A percentile compares a stretch with the other conserved stretches of the same genome.
Evolutionary conservation across 257 asterid genomes (phyloP).

Genomic region (Agastache rugosa): DNA sequence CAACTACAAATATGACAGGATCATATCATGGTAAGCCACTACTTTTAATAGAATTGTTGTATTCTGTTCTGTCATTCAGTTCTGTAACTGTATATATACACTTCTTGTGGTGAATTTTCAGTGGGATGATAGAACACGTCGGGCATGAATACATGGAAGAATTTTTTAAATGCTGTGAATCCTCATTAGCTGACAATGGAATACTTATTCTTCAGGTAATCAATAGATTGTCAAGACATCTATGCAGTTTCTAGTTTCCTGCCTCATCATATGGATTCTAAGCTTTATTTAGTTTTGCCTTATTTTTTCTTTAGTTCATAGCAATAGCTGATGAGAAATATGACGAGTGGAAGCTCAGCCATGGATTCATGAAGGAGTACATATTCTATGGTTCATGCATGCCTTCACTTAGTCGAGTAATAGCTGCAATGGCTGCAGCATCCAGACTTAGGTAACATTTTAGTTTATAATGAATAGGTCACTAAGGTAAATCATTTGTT

Average conservation of each 20-base stretch:
- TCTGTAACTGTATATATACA: too few relatives aligned
- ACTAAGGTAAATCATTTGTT: neutral
- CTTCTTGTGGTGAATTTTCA: conserved; percentile 41
- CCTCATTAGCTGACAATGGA: conserved; percentile 59
- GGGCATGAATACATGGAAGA: conserved; percentile 72
- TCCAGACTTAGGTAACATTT: conserved; percentile 61
- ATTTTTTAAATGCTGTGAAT: conserved; percentile 60
- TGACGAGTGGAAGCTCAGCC: conserved; percentile 53
- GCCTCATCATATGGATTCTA: neutral
- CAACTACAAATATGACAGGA: conserved; percentile 57
- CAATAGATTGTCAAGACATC: too few relatives aligned
- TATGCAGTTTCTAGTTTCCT: neutral
- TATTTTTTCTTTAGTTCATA: conserved; percentile 50
- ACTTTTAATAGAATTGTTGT: too few relatives aligned
- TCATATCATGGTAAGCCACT: conserved; percentile 38
- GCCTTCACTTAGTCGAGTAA: conserved; percentile 62
- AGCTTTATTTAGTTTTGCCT: too few relatives aligned
- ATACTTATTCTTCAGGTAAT: conserved; percentile 70
- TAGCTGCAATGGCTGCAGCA: conserved; percentile 61
- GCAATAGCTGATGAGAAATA: conserved; percentile 66
- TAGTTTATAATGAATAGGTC: neutral
- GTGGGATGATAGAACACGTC: conserved; percentile 74
- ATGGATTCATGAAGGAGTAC: conserved; percentile 63
- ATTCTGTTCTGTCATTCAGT: too few relatives aligned
- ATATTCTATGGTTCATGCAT: conserved; percentile 69